Conservation (phyloP, 176 grass and related monocot genomes). For the Areca catechu region DNA sequence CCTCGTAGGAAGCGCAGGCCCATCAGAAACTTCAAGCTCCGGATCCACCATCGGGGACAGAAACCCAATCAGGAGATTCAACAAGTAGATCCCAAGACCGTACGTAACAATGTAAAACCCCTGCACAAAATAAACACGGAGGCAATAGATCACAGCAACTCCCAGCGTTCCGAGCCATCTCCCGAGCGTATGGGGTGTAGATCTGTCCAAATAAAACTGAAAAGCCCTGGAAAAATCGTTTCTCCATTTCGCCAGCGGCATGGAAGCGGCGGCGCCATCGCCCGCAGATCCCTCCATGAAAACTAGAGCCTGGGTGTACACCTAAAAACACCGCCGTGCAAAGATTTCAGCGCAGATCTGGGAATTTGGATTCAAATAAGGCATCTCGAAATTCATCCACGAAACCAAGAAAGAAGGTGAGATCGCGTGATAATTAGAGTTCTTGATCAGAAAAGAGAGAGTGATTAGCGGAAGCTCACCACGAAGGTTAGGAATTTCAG, state of each 20-base stretch:
- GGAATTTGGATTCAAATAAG: too few species aligned
- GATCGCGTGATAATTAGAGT: too few species aligned
- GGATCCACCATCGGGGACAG: constrained; percentile 92
- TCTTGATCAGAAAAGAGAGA: too few species aligned
- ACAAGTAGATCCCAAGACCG: constrained; percentile 86
- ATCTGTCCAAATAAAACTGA: constrained; percentile 86
- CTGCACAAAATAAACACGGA: constrained; percentile 65
- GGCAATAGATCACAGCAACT: constrained; percentile 40
- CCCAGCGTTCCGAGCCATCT: constrained; percentile 72
- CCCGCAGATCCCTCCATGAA: too few species aligned
- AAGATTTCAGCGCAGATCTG: too few species aligned
- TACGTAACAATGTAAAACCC: constrained; percentile 90
- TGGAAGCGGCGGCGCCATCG: constrained; percentile 6
- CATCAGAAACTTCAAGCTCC: constrained; percentile 52
- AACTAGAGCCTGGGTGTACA: too few species aligned
- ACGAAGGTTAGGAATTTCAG: too few species aligned
- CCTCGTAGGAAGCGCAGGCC: constrained; percentile 54
- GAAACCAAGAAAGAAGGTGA: too few species aligned
- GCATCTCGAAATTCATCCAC: too few species aligned
- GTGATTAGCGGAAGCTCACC: too few species aligned
- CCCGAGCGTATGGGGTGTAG: constrained; percentile 59
- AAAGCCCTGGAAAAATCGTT: constrained; percentile 54
- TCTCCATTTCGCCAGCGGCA: constrained; percentile 53
- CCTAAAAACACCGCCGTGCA: too few species aligned
- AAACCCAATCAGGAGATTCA: constrained; percentile 93